Evolutionary conservation across 495 filamentous ascomycete species (phyloP), one percentile per base, ranked within the genome.

Genomic region (Xylaria palmicola): DNA sequence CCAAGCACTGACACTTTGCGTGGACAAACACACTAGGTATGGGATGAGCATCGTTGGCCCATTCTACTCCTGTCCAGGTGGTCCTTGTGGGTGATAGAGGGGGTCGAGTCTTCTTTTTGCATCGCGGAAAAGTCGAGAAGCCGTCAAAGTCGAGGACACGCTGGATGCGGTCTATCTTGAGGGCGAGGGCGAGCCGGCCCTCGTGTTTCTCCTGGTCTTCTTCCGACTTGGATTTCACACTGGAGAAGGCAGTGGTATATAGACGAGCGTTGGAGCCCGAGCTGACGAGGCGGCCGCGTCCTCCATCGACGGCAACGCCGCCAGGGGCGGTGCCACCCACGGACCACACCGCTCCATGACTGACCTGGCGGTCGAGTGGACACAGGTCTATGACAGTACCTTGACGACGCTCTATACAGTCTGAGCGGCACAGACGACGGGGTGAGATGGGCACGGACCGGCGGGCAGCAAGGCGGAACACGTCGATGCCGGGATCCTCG

Each of bases 261-360:
- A 90, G 81, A 2, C 87, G 87, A 27, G 90, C 91, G 63, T 88
- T 90, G 6, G 88, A 89, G 29, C 90, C 83, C 66, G 87, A 90
- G 43, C 81, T 83, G 12, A 89, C 57, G 29, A 87, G 68, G 17
- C 85, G 82, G 17, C 86, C 87, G 37, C 82, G 77, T 9, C 88
- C 88, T 69, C 88, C 78, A 50, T 86, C 69, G 19, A 88, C 71
- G 8, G 82, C 79, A 39, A 75, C 64, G 10, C 75, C 83, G 13
- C 79, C 79, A 22, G 81, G 79, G 44, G 83, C 82, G 27, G 81
- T 65, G 27, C 91, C 90, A 17, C 92, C 90, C 15, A 94, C 89
- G 5, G 85, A 84, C 92, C 92, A 96, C n/a, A 93, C 80, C 36
- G 85, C 81, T 0, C 89, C 90, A 49, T 75, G 64, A 72, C 90